phyloP scores from a whole-genome alignment of 1,284 basidiomycete genomes.

The Heterobasidion irregulare region DNA sequence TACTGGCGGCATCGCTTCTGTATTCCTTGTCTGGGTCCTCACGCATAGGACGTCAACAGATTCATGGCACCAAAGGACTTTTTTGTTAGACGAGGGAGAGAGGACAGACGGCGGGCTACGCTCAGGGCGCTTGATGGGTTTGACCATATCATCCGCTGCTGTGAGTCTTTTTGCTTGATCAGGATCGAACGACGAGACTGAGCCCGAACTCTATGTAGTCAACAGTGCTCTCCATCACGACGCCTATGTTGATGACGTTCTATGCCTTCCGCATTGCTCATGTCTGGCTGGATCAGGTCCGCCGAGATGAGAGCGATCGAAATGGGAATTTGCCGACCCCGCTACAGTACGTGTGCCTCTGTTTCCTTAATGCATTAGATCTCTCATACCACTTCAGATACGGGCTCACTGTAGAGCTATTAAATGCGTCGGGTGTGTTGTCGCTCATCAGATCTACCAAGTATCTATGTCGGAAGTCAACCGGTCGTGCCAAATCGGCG shows the following conservation, averaged over 20 bases:
- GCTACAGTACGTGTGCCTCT: not conserved
- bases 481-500: not conserved
- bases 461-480: not conserved
- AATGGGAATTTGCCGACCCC: not conserved
- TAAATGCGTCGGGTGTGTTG: not conserved
- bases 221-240: not conserved
- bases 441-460: not conserved
- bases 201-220: not conserved
- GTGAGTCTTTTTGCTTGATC: not conserved
- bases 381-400: not conserved
- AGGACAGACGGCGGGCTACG: not conserved
- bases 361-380: not conserved
- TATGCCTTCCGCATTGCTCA: conserved; percentile 1
- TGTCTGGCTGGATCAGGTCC: not conserved
- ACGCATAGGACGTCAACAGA: not conserved
- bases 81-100: conserved; percentile 1
- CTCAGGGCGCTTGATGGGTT: not conserved
- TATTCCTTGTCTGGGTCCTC: not conserved
- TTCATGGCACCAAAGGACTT: not conserved
- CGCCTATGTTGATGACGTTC: not conserved
- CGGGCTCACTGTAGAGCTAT: not conserved
- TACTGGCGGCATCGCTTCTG: not conserved
- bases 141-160: conserved; percentile 2
- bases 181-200: no score
- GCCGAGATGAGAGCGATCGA: not conserved